These are phyloP conservation scores for Thymus quinquecostatus DNA, from an alignment of 257 asterid species.

Conservation along the genomic window DNA sequence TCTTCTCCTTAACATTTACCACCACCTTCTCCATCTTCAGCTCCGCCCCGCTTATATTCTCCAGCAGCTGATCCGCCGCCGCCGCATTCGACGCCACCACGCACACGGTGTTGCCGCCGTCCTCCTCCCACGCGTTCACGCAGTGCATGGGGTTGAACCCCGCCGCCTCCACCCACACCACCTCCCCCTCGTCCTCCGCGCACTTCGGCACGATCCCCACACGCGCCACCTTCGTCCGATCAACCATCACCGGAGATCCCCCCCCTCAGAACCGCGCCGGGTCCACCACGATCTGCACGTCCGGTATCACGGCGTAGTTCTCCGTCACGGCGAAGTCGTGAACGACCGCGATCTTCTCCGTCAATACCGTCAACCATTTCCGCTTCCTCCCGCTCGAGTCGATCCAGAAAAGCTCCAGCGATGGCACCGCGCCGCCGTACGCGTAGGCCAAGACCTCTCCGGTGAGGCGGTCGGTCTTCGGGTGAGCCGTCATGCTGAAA, in stretches of 20 bases:
- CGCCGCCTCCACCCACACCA: conserved; percentile 61
- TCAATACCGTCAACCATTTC: conserved; percentile 54
- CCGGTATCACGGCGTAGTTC: conserved; percentile 56
- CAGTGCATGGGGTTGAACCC: conserved; percentile 59
- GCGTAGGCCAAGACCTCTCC: conserved; percentile 62
- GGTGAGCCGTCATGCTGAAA: conserved; percentile 75
- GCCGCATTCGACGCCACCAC: conserved; percentile 56
- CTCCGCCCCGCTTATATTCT: conserved; percentile 50
- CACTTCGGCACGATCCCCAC: conserved; percentile 58
- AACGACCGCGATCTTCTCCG: conserved; percentile 36
- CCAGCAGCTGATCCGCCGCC: conserved; percentile 51
- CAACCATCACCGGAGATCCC: conserved; percentile 40
- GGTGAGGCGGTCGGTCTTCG: conserved; percentile 51
- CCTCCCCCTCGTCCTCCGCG: conserved; percentile 51
- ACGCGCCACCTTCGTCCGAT: conserved; percentile 46
- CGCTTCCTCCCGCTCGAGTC: conserved; percentile 42
- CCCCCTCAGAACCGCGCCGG: conserved; percentile 44
- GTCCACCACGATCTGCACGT: conserved; percentile 48
- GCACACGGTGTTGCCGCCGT: conserved; percentile 54
- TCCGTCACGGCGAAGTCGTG: conserved; percentile 66
- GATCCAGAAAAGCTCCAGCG: conserved; percentile 45
- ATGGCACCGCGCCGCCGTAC: conserved; percentile 48
- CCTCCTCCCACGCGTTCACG: conserved; percentile 72
- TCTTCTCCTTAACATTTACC: conserved; percentile 49
- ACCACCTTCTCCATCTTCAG: conserved; percentile 48